A percentile compares a stretch with the other conserved stretches of the same genome.
These are phyloP conservation scores for Aspergillus funiculosus DNA, from an alignment of 495 filamentous ascomycete genomes.

Conservation along the genomic window DNA sequence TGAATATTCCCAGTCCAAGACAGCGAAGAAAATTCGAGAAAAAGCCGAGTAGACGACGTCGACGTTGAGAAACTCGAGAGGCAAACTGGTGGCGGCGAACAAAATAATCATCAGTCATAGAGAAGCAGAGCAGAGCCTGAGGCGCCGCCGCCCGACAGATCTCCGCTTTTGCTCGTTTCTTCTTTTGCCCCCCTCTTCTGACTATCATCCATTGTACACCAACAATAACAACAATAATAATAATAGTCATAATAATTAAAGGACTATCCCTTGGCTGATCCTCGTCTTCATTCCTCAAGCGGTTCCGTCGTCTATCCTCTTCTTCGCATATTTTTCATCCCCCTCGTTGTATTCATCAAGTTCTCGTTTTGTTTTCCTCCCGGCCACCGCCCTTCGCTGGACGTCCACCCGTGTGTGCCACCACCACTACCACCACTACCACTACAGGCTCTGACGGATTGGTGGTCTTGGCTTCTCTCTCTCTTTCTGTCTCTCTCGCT, in stretches of 20 bases:
- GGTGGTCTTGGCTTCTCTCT: constrained; percentile 19
- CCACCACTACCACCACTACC: constrained; percentile 11
- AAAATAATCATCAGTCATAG: neutral
- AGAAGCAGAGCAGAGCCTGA: neutral
- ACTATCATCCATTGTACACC: no score
- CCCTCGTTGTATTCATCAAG: neutral
- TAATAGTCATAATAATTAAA: neutral
- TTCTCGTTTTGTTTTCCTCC: neutral
- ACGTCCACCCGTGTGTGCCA: constrained; percentile 6
- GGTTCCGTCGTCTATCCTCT: neutral
- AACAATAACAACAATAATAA: neutral
- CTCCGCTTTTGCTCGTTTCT: constrained; percentile 3
- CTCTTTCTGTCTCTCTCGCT: constrained; percentile 12
- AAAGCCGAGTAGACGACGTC: neutral
- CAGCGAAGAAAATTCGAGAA: no score
- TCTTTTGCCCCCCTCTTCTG: constrained; percentile 5
- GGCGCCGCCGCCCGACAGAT: neutral
- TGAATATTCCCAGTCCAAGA: no score
- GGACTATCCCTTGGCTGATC: neutral
- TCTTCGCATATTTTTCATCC: neutral
- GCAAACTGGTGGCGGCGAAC: constrained; percentile 5
- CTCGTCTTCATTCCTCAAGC: neutral
- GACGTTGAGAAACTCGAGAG: neutral
- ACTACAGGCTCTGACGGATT: constrained; percentile 16
- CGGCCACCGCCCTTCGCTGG: constrained; percentile 3